These are phyloP conservation scores for Chalciporus pseudorubinellus DNA, from an alignment of 768 basidiomycete genomes.

Conservation along the genomic window DNA sequence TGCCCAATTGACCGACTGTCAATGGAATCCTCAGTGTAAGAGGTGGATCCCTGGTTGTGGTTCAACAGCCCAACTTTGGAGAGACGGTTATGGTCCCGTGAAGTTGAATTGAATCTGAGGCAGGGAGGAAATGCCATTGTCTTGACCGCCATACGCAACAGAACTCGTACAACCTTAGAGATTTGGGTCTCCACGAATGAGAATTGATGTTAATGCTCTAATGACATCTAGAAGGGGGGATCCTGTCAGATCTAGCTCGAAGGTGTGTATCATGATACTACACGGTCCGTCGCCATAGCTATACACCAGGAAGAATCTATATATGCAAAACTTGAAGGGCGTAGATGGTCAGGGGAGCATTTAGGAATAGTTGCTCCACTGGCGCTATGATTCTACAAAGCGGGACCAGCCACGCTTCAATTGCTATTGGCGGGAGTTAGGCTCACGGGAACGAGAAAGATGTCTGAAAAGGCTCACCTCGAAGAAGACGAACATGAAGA, in stretches of 20 bases:
- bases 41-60: background rate
- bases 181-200: background rate
- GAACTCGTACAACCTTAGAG: background rate
- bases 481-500: constrained; percentile 82
- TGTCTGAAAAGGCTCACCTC: constrained; percentile 48
- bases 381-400: constrained; percentile 1
- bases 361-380: background rate
- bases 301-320: background rate
- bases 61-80: background rate
- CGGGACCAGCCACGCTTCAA: constrained; percentile 59
- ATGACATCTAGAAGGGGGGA: background rate
- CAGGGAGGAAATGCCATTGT: too few species aligned
- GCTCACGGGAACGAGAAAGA: background rate
- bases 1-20: background rate
- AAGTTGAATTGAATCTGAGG: background rate
- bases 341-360: background rate
- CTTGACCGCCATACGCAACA: background rate
- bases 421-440: constrained; percentile 48
- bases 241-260: background rate
- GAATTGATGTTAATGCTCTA: too few species aligned
- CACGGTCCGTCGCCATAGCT: background rate
- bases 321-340: background rate
- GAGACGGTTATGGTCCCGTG: background rate
- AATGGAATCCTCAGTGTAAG: background rate
- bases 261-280: background rate